Base-by-base conservation (phyloP, 805 yeast species). In the Candida cerambycidarum region DNA sequence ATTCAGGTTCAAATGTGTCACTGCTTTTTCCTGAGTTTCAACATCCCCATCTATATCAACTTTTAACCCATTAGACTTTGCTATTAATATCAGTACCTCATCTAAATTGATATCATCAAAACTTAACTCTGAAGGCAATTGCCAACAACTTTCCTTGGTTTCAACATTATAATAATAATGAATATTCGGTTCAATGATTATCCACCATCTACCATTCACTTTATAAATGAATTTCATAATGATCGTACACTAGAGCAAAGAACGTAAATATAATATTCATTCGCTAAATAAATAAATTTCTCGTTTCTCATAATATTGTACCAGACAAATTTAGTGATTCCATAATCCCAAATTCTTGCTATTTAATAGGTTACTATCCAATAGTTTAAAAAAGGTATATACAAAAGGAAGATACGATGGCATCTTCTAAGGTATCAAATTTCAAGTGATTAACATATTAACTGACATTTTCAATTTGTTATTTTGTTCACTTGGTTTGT, bases 381-480 rank as follows among this genome's bases (percentile, higher is more conserved):
- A n/a, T n/a, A n/a, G n/a, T n/a, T n/a, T n/a, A n/a, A n/a, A 25
- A 25, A 11, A 11, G 13, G 29, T 25, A 25, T 25, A 25, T 25
- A 25, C 29, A 25, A 25, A 9, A 25, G n/a, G 5, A 12, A 25
- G 29, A n/a, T n/a, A n/a, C n/a, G n/a, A n/a, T n/a, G n/a, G n/a
- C n/a, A n/a, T n/a, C n/a, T n/a, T n/a, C n/a, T n/a, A n/a, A n/a
- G n/a, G n/a, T n/a, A n/a, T n/a, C n/a, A n/a, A n/a, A n/a, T n/a
- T n/a, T 16, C 24, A 69, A 43, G 73, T 69, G 10, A 70, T 70
- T 38, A 70, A 50, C 72, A 67, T 70, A 44, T 67, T 60, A 17
- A 70, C 75, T 12, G 67, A 58, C 65, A 70, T 67, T 46, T 69
- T 69, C 51, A 63, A 34, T 18, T 32, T 38, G 12, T 37, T 29